Evolutionary conservation across 2,329 filamentous ascomycete species (phyloP).

Genomic region (Aaosphaeria arxii): DNA sequence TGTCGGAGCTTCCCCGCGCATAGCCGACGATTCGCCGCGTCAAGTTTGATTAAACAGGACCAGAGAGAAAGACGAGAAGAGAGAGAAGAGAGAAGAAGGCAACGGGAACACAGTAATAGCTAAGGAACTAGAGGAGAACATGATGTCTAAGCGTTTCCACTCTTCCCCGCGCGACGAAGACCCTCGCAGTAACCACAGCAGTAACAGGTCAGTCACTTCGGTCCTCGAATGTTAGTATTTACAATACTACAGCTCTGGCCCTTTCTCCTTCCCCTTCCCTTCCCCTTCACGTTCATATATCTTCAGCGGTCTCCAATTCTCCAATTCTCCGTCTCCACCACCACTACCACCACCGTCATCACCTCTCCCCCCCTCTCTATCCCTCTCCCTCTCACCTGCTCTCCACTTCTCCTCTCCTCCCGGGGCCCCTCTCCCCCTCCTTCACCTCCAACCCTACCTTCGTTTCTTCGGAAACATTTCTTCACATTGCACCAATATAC

Average conservation of each 20-base stretch:
- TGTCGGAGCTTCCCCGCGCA: too few species aligned
- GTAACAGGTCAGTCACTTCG: too few species aligned
- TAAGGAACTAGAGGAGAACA: not conserved
- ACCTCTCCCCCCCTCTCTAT: not conserved
- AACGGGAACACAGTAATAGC: too few species aligned
- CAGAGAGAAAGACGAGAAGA: too few species aligned
- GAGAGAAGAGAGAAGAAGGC: too few species aligned
- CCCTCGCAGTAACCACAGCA: slow-evolving; percentile 6
- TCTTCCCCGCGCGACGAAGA: slow-evolving; percentile 24
- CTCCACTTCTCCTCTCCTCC: not conserved
- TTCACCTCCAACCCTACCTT: not conserved
- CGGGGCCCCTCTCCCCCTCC: not conserved
- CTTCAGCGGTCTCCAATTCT: too few species aligned
- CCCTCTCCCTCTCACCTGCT: not conserved
- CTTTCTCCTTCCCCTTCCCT: not conserved
- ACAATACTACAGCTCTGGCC: slow-evolving; percentile 1
- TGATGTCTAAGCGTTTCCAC: slow-evolving; percentile 24
- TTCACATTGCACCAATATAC: not conserved
- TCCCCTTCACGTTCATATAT: too few species aligned
- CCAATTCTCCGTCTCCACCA: not conserved
- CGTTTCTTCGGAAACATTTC: not conserved
- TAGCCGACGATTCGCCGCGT: too few species aligned
- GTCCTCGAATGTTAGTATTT: slow-evolving; percentile 14
- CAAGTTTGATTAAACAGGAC: too few species aligned
- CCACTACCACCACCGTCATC: not conserved